Conservation (phyloP, 768 basidiomycete genomes). For the Collybia mongolica region DNA sequence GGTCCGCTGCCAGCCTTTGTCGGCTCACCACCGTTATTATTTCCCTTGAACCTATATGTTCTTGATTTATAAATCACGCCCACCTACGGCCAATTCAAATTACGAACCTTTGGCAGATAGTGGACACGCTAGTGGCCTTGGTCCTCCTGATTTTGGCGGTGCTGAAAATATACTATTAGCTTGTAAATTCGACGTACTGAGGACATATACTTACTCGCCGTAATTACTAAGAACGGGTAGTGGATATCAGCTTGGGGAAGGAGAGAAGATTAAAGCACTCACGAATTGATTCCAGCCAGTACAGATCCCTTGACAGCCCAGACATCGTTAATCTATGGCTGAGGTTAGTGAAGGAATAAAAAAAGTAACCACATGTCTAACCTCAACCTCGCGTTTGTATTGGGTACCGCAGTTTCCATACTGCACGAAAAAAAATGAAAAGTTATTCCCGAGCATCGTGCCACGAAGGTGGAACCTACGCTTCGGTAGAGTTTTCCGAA, state of each 20-base stretch:
- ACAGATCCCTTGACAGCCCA: constrained; percentile 28
- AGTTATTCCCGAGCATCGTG: too few species aligned
- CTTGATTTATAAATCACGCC: too few species aligned
- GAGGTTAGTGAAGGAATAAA: background rate
- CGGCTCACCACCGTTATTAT: constrained; percentile 29
- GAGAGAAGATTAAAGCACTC: constrained; percentile 1
- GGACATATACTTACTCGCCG: constrained; percentile 28
- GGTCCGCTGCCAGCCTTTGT: constrained; percentile 25
- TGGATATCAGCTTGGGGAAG: too few species aligned
- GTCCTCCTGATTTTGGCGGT: constrained; percentile 31
- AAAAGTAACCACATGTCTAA: background rate
- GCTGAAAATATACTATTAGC: constrained; percentile 4
- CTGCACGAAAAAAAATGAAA: constrained; percentile 7
- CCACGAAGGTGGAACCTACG: constrained; percentile 13
- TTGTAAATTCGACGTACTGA: background rate
- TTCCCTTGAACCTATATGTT: constrained; percentile 19
- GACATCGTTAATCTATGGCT: constrained; percentile 26
- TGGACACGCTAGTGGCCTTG: constrained; percentile 24
- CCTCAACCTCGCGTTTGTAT: constrained; percentile 23
- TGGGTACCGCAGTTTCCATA: constrained; percentile 32
- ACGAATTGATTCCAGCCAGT: constrained; percentile 33
- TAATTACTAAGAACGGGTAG: constrained; percentile 23
- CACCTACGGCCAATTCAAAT: too few species aligned
- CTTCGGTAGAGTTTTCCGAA: constrained; percentile 39
- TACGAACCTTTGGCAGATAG: constrained; percentile 24